Percentiles rank a stretch among this genome's conserved stretches.
phyloP scores from a whole-genome alignment of 2,329 filamentous ascomycete species.

The Penicillium brevicompactum region DNA sequence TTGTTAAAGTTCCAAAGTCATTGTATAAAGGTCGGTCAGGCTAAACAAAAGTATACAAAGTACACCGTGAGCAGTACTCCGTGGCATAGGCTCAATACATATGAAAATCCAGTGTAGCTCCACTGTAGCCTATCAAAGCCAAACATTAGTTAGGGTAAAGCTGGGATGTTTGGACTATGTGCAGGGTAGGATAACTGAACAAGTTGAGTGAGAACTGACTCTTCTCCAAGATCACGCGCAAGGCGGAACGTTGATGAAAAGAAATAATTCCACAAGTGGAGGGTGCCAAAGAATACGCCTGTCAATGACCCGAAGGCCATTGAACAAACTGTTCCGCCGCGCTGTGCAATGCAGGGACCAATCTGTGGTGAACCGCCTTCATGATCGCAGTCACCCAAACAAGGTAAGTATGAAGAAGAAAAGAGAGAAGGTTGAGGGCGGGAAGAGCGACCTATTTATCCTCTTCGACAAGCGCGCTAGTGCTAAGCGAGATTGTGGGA shows the following conservation, averaged over 20 bases:
- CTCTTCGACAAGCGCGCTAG: conserved; percentile 21
- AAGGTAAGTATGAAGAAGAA: conserved; percentile 57
- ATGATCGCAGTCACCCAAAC: conserved; percentile 52
- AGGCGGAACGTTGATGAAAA: conserved; percentile 40
- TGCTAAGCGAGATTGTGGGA: conserved; percentile 30
- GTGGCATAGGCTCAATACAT: too few relatives aligned
- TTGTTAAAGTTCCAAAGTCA: too few relatives aligned
- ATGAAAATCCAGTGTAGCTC: too few relatives aligned
- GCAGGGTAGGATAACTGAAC: background rate
- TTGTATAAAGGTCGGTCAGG: too few relatives aligned
- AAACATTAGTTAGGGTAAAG: too few relatives aligned
- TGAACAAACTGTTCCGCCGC: conserved; percentile 54
- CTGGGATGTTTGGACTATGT: too few relatives aligned
- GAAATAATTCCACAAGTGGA: conserved; percentile 28
- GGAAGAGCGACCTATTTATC: conserved; percentile 34
- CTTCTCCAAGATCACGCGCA: conserved; percentile 37
- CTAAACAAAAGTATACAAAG: too few relatives aligned
- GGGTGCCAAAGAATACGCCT: conserved; percentile 44
- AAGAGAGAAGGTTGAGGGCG: conserved; percentile 33
- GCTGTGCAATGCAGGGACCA: conserved; percentile 62
- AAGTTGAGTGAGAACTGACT: conserved; percentile 4
- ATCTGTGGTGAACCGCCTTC: conserved; percentile 47
- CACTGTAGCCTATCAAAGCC: too few relatives aligned
- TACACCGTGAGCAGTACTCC: too few relatives aligned
- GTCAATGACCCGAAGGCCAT: conserved; percentile 48